Conservation (phyloP, 2,329 filamentous ascomycete species). For the Dothideomycetes sp. region DNA sequence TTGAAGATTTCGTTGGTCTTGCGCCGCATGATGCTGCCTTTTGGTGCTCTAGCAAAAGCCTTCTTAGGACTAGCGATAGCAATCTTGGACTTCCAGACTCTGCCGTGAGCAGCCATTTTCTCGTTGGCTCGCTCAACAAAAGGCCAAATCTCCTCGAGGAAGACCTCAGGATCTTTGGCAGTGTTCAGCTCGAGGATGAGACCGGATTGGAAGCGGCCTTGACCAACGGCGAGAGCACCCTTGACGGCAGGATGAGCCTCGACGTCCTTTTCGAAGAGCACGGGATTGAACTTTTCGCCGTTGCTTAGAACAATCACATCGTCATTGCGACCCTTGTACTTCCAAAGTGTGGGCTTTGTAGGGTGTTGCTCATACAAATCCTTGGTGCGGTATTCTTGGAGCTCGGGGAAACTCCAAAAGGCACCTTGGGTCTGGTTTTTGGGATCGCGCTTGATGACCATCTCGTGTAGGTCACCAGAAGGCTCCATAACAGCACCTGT, state of each 20-base stretch:
- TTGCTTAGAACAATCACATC: slow-evolving; percentile 25
- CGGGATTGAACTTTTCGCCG: slow-evolving; percentile 25
- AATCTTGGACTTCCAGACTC: slow-evolving; percentile 36
- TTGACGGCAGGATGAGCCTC: slow-evolving; percentile 22
- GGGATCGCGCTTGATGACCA: slow-evolving; percentile 28
- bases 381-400: slow-evolving; percentile 22
- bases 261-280: slow-evolving; percentile 19
- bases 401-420: slow-evolving; percentile 25
- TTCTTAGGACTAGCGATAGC: slow-evolving; percentile 33
- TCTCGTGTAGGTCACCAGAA: slow-evolving; percentile 25
- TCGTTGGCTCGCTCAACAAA: slow-evolving; percentile 37
- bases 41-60: slow-evolving; percentile 38
- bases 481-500: slow-evolving; percentile 15
- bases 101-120: slow-evolving; percentile 32
- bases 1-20: slow-evolving; percentile 34
- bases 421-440: slow-evolving; percentile 22
- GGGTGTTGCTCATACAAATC: slow-evolving; percentile 24
- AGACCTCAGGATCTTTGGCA: slow-evolving; percentile 16
- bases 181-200: slow-evolving; percentile 24
- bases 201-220: slow-evolving; percentile 22
- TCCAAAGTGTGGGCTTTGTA: slow-evolving; percentile 20
- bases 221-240: slow-evolving; percentile 27
- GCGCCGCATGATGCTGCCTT: slow-evolving; percentile 37
- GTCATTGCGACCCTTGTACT: slow-evolving; percentile 22
- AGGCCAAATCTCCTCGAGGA: slow-evolving; percentile 39